phyloP scores from a whole-genome alignment of 1,139 yeast species.

The Debaryomyces sp. region DNA sequence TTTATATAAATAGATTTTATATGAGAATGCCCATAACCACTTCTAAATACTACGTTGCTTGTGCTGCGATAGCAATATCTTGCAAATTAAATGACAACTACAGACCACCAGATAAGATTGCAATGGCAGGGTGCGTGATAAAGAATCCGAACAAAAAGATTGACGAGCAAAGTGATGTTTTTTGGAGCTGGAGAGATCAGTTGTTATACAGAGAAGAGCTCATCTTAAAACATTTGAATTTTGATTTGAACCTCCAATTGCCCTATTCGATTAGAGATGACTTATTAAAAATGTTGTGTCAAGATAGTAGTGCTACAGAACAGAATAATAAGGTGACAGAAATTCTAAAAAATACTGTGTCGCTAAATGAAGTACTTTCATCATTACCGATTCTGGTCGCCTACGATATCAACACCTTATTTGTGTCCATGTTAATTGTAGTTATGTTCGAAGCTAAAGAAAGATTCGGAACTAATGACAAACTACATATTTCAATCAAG shows the following conservation, averaged over 20 bases:
- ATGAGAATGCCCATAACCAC: constrained; percentile 47
- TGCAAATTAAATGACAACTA: constrained; percentile 48
- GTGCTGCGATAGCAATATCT: constrained; percentile 48
- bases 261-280: constrained; percentile 41
- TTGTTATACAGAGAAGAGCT: constrained; percentile 47
- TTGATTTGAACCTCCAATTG: constrained; percentile 41
- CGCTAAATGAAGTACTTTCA: constrained; percentile 44
- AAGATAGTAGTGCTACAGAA: constrained; percentile 6
- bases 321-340: constrained; percentile 19
- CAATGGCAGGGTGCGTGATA: constrained; percentile 39
- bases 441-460: constrained; percentile 32
- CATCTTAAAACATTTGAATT: constrained; percentile 41
- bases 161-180: constrained; percentile 44
- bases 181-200: constrained; percentile 54
- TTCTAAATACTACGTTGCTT: constrained; percentile 49
- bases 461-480: constrained; percentile 18
- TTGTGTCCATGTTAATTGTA: constrained; percentile 37
- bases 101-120: constrained; percentile 48
- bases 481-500: constrained; percentile 25
- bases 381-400: constrained; percentile 42
- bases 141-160: constrained; percentile 36
- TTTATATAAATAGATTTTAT: constrained; percentile 44
- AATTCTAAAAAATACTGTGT: constrained; percentile 35
- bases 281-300: constrained; percentile 15
- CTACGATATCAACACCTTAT: constrained; percentile 36